These are phyloP conservation scores for Fusarium fracticaudum DNA, from an alignment of 2,329 filamentous ascomycete species.

Conservation along the genomic window DNA sequence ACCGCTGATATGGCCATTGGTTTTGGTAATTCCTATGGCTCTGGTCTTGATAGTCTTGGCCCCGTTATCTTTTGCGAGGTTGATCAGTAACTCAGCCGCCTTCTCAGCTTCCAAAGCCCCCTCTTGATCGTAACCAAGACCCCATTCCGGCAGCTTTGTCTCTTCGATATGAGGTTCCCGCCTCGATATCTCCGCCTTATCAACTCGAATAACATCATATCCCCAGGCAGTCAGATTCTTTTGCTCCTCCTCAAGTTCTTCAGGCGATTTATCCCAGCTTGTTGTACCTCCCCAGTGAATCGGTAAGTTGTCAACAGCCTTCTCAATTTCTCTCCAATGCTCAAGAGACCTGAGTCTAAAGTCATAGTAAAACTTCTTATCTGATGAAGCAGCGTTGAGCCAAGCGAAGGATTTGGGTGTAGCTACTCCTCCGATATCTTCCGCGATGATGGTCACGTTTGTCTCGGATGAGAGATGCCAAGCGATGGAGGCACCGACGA, in stretches of 20 bases:
- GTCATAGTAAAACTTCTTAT: conserved; percentile 16
- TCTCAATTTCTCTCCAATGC: conserved; percentile 7
- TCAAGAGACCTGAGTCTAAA: conserved; percentile 7
- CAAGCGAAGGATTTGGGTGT: conserved; percentile 14
- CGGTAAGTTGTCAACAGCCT: not conserved
- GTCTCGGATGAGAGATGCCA: conserved; percentile 17
- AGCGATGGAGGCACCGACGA: conserved; percentile 19
- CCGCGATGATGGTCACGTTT: conserved; percentile 10
- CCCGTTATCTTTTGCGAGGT: not conserved
- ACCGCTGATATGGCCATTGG: not conserved
- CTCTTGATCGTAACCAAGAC: conserved; percentile 6
- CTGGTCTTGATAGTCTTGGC: not conserved
- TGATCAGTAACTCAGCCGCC: conserved; percentile 2
- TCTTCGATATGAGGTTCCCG: not conserved
- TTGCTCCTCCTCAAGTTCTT: not conserved
- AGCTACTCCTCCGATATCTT: conserved; percentile 18
- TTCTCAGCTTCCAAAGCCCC: conserved; percentile 18
- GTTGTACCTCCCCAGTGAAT: conserved; percentile 9
- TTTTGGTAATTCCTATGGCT: not conserved
- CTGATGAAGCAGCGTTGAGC: conserved; percentile 4
- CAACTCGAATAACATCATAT: not conserved
- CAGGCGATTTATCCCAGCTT: not conserved
- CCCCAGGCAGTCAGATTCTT: conserved; percentile 9
- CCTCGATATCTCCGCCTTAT: not conserved
- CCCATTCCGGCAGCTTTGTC: not conserved